A percentile compares a stretch with the other conserved stretches of the same genome.
Conservation (phyloP, 1,284 basidiomycete species). For the Ceratobasidium sp. region DNA sequence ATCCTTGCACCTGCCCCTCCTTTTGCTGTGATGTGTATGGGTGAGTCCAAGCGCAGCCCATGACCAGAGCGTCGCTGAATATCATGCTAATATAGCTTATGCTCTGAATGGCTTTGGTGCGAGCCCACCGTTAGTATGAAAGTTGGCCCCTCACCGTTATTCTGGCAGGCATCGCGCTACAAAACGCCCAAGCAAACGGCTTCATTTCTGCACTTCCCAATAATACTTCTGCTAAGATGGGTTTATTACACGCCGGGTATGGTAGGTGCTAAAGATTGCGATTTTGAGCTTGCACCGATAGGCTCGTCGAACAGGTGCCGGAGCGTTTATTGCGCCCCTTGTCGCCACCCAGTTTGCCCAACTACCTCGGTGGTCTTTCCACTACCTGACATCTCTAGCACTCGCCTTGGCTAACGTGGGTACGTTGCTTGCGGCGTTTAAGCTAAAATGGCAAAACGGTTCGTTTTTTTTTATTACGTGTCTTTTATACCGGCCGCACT, state of each 20-base stretch:
- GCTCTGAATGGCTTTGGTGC: slow-evolving; percentile 75
- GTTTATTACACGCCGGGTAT: slow-evolving; percentile 71
- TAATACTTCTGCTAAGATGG: slow-evolving; percentile 69
- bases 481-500: background rate
- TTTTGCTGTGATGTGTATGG: slow-evolving; percentile 65
- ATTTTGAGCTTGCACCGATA: background rate
- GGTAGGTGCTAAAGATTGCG: slow-evolving; percentile 54
- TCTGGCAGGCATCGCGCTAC: slow-evolving; percentile 51
- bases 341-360: slow-evolving; percentile 77
- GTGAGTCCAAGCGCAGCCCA: background rate
- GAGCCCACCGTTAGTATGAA: background rate
- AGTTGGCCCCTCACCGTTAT: background rate
- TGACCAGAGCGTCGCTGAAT: slow-evolving; percentile 60
- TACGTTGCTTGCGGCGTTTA: slow-evolving; percentile 66
- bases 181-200: slow-evolving; percentile 69
- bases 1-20: slow-evolving; percentile 72
- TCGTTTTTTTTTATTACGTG: background rate
- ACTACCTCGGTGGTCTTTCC: slow-evolving; percentile 66
- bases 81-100: slow-evolving; percentile 55
- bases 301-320: slow-evolving; percentile 62
- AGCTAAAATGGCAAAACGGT: slow-evolving; percentile 57
- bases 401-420: slow-evolving; percentile 65
- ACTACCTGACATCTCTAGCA: slow-evolving; percentile 73
- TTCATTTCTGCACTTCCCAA: slow-evolving; percentile 66
- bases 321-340: slow-evolving; percentile 75